Percentiles rank a stretch among this genome's conserved stretches.
phyloP scores from a whole-genome alignment of 148 eudicot species.

The Nyssa sinensis region DNA sequence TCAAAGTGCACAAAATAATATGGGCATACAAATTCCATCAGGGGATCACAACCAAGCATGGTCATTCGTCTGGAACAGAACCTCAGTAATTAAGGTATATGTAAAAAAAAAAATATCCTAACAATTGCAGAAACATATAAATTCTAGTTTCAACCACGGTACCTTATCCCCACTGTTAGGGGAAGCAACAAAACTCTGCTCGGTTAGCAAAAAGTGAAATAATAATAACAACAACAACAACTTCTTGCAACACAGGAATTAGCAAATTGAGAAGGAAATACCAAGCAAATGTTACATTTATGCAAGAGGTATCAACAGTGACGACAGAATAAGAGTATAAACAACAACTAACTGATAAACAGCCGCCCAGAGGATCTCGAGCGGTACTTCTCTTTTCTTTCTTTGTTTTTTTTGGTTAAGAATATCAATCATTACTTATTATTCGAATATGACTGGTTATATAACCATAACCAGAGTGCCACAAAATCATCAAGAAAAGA shows the following conservation, averaged over 20 bases:
- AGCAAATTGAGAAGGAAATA: background rate
- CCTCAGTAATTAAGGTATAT: background rate
- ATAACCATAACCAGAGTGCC: background rate
- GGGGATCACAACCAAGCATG: background rate
- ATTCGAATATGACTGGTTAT: too few species aligned
- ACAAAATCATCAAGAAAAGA: background rate
- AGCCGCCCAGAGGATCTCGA: background rate
- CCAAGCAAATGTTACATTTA: background rate
- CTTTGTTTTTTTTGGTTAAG: too few species aligned
- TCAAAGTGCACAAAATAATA: too few species aligned
- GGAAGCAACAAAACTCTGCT: background rate
- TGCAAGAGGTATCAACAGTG: background rate
- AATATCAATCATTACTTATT: too few species aligned
- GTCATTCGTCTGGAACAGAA: background rate
- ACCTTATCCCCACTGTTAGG: background rate
- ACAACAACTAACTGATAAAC: background rate
- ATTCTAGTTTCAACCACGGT: background rate
- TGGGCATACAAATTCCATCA: background rate
- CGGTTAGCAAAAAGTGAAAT: background rate
- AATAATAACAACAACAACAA: background rate
- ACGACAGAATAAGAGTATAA: background rate
- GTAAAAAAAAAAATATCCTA: background rate
- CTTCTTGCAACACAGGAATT: background rate
- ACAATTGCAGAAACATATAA: background rate
- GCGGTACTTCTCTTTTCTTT: too few species aligned